Conservation (phyloP, 371 early-diverging fungal species). For the Apophysomyces variabilis region DNA sequence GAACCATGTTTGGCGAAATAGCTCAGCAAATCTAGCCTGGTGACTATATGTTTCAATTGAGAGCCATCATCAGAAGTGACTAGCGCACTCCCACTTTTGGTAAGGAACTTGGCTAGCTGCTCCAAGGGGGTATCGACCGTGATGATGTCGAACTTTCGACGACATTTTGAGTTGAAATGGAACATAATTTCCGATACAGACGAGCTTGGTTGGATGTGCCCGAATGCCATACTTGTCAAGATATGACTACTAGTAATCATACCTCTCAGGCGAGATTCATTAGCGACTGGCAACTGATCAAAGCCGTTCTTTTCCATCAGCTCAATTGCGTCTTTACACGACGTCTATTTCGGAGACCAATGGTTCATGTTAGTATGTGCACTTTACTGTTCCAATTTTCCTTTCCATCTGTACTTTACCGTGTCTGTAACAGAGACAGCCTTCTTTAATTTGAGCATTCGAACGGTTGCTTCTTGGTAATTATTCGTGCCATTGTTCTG, state of each 20-base stretch:
- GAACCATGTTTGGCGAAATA: no score
- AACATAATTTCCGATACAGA: constrained; percentile 88
- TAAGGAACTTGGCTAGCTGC: constrained; percentile 85
- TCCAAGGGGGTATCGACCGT: constrained; percentile 83
- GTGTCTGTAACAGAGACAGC: constrained; percentile 78
- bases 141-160: constrained; percentile 83
- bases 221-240: constrained; percentile 79
- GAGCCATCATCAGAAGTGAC: constrained; percentile 69
- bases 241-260: constrained; percentile 88
- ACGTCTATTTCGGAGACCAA: constrained; percentile 43
- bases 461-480: constrained; percentile 83
- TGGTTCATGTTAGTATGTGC: no score
- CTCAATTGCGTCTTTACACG: constrained; percentile 80
- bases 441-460: constrained; percentile 74
- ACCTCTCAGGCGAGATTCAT: constrained; percentile 70
- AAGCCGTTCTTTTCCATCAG: constrained; percentile 89
- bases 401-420: constrained; percentile 16
- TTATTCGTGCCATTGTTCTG: constrained; percentile 74
- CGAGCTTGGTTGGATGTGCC: constrained; percentile 67
- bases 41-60: constrained; percentile 85
- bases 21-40: constrained; percentile 86
- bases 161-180: constrained; percentile 55
- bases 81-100: constrained; percentile 84
- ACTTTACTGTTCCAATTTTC: neutral
- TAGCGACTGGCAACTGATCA: constrained; percentile 94